Conservation (phyloP, 345 rosid genomes). For the Populus pruinosa region DNA sequence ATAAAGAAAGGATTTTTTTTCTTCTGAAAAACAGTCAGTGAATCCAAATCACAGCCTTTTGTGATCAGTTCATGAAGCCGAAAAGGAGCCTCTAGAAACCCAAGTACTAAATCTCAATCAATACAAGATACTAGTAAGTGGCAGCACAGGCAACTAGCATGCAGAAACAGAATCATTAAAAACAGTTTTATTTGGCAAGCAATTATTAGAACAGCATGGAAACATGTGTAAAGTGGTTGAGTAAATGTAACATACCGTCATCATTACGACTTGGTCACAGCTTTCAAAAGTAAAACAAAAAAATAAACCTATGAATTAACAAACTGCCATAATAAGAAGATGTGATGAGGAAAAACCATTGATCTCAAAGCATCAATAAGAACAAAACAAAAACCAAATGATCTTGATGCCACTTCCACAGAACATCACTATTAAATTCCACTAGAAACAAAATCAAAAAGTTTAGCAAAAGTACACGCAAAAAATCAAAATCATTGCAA, state of each 20-base stretch:
- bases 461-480: constrained; percentile 14
- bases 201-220: constrained; percentile 18
- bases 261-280: not conserved
- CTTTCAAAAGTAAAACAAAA: not conserved
- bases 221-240: constrained; percentile 14
- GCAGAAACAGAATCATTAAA: constrained; percentile 32
- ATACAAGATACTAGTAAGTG: not conserved
- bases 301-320: not conserved
- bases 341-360: not conserved
- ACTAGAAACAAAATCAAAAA: constrained; percentile 4
- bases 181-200: constrained; percentile 16
- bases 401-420: constrained; percentile 9
- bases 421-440: constrained; percentile 14
- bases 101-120: not conserved
- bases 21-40: not conserved
- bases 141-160: constrained; percentile 16
- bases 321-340: not conserved
- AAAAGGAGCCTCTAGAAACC: constrained; percentile 8
- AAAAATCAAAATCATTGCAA: constrained; percentile 11
- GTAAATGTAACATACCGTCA: constrained; percentile 1
- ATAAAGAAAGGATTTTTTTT: not conserved
- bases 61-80: constrained; percentile 12
- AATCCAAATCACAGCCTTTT: constrained; percentile 4
- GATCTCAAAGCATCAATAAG: not conserved
- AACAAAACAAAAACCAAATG: constrained; percentile 2